Base-by-base conservation (phyloP, 345 rosid species). In the Aquilaria malaccensis region DNA sequence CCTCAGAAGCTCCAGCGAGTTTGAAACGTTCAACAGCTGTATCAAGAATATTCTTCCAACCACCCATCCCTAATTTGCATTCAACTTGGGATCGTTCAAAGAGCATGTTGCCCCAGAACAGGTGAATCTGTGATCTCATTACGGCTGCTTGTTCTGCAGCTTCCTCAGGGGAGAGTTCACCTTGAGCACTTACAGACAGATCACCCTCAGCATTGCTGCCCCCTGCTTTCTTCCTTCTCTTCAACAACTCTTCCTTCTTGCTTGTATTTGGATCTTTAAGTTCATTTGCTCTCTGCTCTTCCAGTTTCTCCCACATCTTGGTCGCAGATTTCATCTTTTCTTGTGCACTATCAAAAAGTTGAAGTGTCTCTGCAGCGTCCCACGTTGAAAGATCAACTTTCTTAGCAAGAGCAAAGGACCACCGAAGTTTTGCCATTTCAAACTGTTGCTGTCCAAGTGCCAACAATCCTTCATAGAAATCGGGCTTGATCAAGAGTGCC, bases 21-120 rank as follows among this genome's bases (percentile, higher is more conserved):
- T 78, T 81, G 59, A 90, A 94, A 58, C 93, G 92, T 67, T 86
- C 91, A 52, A 85, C 87, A 2, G 99, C 95, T 22, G 85, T 72
- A 59, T 86, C 97, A 1, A 94, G 83, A 62, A 84, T 83, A 51
- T 81, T 76, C 69, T 88, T 80, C 97, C 97, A 94, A 59, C 92
- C 87, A 52, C 55, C 74, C 66, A 77, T 57, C 43, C 89, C 86
- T 50, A 94, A 66, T 72, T 90, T 94, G 87, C 93, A 82, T 76
- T 88, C 99, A n/a, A 90, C 93, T 75, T 90, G 99, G 13, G 99
- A 94, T 72, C 96, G 82, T 72, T 94, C 99, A 59, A 90, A 90
- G 30, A 90, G 78, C 95, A 94, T 80, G 70, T 94, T 94, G 6
- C 99, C 99, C 99, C 99, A 94, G 73, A 94, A 94, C 22, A 94